Base-by-base conservation (phyloP, 116 monocot genomes). In the Papilionanthe hybrid region DNA sequence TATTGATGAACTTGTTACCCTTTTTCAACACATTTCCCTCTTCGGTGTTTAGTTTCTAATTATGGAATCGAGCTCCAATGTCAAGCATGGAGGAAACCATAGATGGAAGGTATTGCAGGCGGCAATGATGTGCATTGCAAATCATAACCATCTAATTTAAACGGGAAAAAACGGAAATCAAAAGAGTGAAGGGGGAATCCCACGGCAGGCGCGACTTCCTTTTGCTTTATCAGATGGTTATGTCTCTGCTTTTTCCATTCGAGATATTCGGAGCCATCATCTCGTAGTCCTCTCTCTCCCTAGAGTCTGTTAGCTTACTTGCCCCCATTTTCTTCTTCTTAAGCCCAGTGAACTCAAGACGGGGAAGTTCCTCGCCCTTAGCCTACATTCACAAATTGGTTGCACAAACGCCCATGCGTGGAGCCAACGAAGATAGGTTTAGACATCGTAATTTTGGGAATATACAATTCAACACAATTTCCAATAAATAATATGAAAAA, bases 61-160 rank as follows among this genome's bases (percentile, higher is more conserved):
- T 79, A 85, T 85, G 78, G 50, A 74, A 41, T 27, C 63, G 28
- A 78, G 48, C 78, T 74, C 77, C 63, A 23, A 45, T 71, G 82
- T n/a, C 79, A 75, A 79, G 85, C 85, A 65, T 79, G 78, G 74
- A 82, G 75, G 81, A 15, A 55, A 75, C 75, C 30, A 27, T n/a
- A 15, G 57, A 49, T 78, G 47, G 47, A 55, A 74, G 48, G 72
- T 23, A 42, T 27, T 60, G 50, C 76, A 76, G 45, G 13, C 71
- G n/a, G 42, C 67, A 77, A 84, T 85, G 78, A 85, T 85, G 73
- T 18, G 2, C 6, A 13, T 23, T 66, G 68, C 23, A n/a, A 44
- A 43, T 49, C 68, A 68, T 67, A 42, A 22, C 42, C 77, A 32
- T 55, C 57, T 8, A 67, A 77, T 25, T 49, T 25, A 47, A 82